Evolutionary conservation across 2,329 filamentous ascomycete species (phyloP), one percentile per base, ranked within the genome.

Genomic region (Aspergillus thermomutatus): DNA sequence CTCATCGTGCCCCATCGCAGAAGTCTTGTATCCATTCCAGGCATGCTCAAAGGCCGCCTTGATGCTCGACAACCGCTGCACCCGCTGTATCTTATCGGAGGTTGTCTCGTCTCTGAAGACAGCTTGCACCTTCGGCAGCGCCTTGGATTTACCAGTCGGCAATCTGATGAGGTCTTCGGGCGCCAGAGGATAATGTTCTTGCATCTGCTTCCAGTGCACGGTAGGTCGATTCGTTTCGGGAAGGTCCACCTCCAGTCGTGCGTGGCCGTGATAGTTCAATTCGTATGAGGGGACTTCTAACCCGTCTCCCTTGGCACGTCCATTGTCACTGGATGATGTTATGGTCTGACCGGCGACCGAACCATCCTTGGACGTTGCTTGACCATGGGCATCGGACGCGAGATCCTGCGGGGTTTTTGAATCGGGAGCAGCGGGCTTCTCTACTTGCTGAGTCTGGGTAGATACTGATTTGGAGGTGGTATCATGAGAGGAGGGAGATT

Each of bases 1-100:
- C 76, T 97, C 94, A 69, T 97, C 94, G 64, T 95, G 90, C 60
- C 87, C 84, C 85, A 90, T 94, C 10, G 92, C 93, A 65, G 87
- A 81, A 59, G 85, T 80, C 68, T 83, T 89, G 76, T 97, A 97
- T 37, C 90, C 91, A 3, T 79, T 75, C 93, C 94, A 97, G 0
- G 91, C 87, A 65, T 87, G 87, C 66, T 83, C 78, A 72, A 95
- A 90, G 56, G 92, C 88, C 5, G 83, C 80, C 70, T 87, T 91
- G 70, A 97, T 87, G 40, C 81, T 77, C 8, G 80, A 78, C 56
- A 89, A 82, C 56, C 90, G 87, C 52, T 83, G 74, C 58, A 87
- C 73, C 34, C 92, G 86, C 64, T 85, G 84, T 49, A 80, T 79
- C 65, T 84, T 87, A 27, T 80, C 82, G 10, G 78, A 75, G 7